Base-by-base conservation (phyloP, 257 asterid genomes). In the Knoxia roxburghii region DNA sequence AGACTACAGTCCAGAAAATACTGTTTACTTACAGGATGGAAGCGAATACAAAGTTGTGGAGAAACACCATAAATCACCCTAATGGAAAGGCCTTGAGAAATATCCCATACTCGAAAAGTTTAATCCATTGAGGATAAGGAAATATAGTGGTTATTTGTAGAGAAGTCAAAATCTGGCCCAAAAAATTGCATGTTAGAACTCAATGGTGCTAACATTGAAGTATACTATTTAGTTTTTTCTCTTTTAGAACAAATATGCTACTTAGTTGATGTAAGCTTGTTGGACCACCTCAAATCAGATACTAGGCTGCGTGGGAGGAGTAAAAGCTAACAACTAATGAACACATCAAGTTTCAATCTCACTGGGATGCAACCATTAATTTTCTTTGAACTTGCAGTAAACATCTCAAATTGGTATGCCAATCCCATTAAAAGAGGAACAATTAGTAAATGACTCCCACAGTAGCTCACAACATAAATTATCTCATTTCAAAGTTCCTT, bases 101-200 rank as follows among this genome's bases (percentile, higher is more conserved):
- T 82, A 76, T 94, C 99, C 99, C 99, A 94, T 57, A 94, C 91
- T 76, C 99, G 82, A 48, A 94, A 87, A 49, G 97, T 90, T 87
- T 94, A 88, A 75, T 94, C 99, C 70, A 76, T 57, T 58, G 99
- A 94, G 70, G 97, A 76, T 46, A 97, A 94, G 68, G 99, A 90
- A 67, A 94, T 87, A 79, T 94, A 94, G 78, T 85, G 95, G 78
- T 94, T 88, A 82, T 90, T 94, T 68, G 97, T 74, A 35, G 99
- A 88, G 88, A 94, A 94, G 86, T 94, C 97, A 78, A 94, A 94
- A 87, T 94, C 99, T 94, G 93, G 37, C 55, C 77, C n/a, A 56
- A 43, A 24, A 70, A 72, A 54, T 61, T 45, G 56, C 58, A 69
- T 64, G 60, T 70, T 37, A 80, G 58, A 76, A 51, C 74, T 60